Conservation (phyloP, 2,329 filamentous ascomycete species). For the Penicillium glabrum region DNA sequence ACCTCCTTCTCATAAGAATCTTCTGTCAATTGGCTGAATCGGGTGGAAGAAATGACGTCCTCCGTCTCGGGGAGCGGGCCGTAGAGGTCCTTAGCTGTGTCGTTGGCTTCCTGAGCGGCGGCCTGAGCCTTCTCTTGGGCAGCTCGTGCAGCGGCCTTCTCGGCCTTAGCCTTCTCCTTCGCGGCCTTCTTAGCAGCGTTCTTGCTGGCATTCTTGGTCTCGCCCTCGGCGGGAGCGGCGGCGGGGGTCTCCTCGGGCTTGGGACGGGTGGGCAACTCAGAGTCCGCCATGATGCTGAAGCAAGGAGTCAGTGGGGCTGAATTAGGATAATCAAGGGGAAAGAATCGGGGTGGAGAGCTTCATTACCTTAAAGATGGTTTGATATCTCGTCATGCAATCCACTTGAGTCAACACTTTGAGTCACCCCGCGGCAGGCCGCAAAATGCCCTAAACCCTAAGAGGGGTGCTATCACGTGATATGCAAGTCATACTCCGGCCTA, state of each 20-base stretch:
- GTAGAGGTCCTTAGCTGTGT: conserved; percentile 70
- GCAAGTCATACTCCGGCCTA: conserved; percentile 1
- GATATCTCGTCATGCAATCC: conserved; percentile 4
- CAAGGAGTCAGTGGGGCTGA: background rate
- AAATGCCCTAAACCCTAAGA: conserved; percentile 37
- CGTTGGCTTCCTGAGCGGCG: conserved; percentile 63
- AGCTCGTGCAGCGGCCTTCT: conserved; percentile 69
- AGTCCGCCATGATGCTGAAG: conserved; percentile 36
- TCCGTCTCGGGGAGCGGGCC: conserved; percentile 65
- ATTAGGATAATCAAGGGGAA: background rate
- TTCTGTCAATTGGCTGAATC: conserved; percentile 57
- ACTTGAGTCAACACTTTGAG: conserved; percentile 12
- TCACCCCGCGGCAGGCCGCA: conserved; percentile 31
- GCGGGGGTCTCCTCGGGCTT: conserved; percentile 38
- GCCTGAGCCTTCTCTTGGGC: conserved; percentile 72
- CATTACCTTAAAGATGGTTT: conserved; percentile 21
- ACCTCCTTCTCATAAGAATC: conserved; percentile 68
- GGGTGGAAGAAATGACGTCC: conserved; percentile 60
- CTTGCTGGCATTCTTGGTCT: conserved; percentile 57
- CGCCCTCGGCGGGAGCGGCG: conserved; percentile 35
- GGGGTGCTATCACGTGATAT: conserved; percentile 23
- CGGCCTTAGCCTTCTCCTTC: conserved; percentile 85
- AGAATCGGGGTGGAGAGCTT: background rate
- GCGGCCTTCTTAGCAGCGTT: conserved; percentile 83
- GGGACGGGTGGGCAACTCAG: conserved; percentile 40